These are phyloP conservation scores for Diaporthe sp. DNA, from an alignment of 2,329 filamentous ascomycete species.

Conservation along the genomic window DNA sequence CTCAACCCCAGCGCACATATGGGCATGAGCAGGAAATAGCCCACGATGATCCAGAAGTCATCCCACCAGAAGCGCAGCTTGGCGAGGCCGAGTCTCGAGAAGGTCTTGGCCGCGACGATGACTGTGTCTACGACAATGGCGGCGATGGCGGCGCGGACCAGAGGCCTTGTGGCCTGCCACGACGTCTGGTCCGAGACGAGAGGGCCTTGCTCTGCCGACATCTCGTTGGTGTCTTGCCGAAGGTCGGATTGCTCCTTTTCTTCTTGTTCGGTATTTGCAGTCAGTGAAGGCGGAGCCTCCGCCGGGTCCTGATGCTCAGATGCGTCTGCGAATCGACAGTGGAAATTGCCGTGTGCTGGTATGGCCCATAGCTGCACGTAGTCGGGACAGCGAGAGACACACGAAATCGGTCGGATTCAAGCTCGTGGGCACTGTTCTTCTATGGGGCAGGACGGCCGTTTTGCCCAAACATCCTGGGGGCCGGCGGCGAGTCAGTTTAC, in stretches of 20 bases:
- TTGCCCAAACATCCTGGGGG: neutral
- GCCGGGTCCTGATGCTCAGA: conserved; percentile 2
- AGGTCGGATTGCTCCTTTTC: neutral
- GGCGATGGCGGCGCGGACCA: conserved; percentile 25
- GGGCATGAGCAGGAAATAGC: conserved; percentile 35
- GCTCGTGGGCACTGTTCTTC: conserved; percentile 15
- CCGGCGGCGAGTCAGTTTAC: conserved; percentile 17
- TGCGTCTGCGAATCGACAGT: conserved; percentile 10
- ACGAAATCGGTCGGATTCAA: neutral
- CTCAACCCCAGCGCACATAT: conserved; percentile 36
- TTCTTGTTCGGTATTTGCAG: neutral
- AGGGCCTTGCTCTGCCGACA: conserved; percentile 36
- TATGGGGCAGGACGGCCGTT: conserved; percentile 10
- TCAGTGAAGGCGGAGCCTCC: conserved; percentile 13
- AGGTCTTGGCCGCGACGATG: conserved; percentile 39
- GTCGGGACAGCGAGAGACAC: neutral
- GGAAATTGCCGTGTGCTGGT: neutral
- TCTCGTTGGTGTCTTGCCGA: neutral
- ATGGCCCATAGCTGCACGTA: neutral
- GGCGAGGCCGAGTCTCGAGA: conserved; percentile 35
- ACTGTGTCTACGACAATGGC: conserved; percentile 36
- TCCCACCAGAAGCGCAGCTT: conserved; percentile 40
- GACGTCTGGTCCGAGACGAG: conserved; percentile 34
- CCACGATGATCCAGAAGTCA: conserved; percentile 40
- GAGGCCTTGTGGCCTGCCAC: conserved; percentile 37